Conservation (phyloP, 2,329 filamentous ascomycete species). For the Penicillium sclerotiorum region DNA sequence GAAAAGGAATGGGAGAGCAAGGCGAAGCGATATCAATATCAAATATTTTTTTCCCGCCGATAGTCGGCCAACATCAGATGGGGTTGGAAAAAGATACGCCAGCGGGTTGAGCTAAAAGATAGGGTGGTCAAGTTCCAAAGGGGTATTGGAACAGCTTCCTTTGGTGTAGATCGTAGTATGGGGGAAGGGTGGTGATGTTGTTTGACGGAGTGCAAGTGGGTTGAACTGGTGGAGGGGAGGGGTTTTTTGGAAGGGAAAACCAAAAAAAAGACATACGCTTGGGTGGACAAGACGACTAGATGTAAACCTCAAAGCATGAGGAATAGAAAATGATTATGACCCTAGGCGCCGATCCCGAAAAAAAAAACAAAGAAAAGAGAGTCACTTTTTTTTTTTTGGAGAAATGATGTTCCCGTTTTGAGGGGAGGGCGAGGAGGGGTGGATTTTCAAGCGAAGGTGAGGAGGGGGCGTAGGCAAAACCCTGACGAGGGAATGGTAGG, state of each 20-base stretch:
- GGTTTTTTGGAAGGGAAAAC: conserved; percentile 16
- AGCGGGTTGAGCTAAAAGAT: not conserved
- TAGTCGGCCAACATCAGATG: conserved; percentile 9
- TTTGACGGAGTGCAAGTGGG: conserved; percentile 4
- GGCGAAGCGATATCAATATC: conserved; percentile 18
- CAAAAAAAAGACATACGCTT: conserved; percentile 24
- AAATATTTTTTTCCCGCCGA: conserved; percentile 17
- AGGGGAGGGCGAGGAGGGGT: conserved; percentile 24
- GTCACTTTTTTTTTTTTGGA: conserved; percentile 20
- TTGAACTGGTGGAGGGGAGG: conserved; percentile 17
- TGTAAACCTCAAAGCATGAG: conserved; percentile 31
- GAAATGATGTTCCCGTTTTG: conserved; percentile 16
- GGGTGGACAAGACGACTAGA: conserved; percentile 30
- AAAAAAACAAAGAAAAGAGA: conserved; percentile 13
- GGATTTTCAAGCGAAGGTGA: conserved; percentile 26
- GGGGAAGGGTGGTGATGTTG: conserved; percentile 8
- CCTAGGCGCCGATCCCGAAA: conserved; percentile 22
- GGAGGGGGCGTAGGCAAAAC: conserved; percentile 22
- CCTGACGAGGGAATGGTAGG: conserved; percentile 6
- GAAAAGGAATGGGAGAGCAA: not conserved
- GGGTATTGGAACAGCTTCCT: not conserved
- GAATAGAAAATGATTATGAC: conserved; percentile 14
- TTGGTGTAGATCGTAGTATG: not conserved
- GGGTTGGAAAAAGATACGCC: conserved; percentile 8
- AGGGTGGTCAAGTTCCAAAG: not conserved